Evolutionary conservation across 2,329 filamentous ascomycete species (phyloP), one percentile per base, ranked within the genome.

Genomic region (Epicoccum sorghinum): DNA sequence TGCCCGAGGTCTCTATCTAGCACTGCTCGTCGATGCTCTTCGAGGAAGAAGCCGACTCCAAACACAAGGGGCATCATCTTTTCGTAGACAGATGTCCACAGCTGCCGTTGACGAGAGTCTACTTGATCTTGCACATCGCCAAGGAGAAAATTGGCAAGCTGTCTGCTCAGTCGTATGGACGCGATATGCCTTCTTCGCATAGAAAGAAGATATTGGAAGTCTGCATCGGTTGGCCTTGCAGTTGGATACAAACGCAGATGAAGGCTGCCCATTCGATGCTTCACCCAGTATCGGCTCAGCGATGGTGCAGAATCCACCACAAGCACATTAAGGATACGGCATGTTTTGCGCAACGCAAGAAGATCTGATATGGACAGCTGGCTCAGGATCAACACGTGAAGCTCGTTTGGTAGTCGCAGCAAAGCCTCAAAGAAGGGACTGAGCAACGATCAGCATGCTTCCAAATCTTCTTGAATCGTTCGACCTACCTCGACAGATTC

Each of bases 21-120:
- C 22, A 72, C 61, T 4, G 63, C 57, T 27, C 70, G 56, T 43
- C 69, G 62, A 55, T 74, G 69, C 59, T 72, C 69, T 52, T 74
- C 69, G 36, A 74, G 65, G 49, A 75, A 75, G 42, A 71, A 73
- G 0, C 69, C 70, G 7, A 75, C 70, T 1, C 69, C 68, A 59
- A 75, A 73, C 12, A 73, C 70, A 22, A 75, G 60, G 18, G 71
- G 70, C 37, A 73, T 68, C 68, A 74, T 70, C 50, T 69, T 67
- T 37, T 74, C 68, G 48, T 72, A 73, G 49, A 73, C 67, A 5
- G 70, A 71, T 3, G 62, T 65, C 72, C 71, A 74, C 52, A 72
- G 55, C 55, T 71, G 68, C 40, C 62, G 62, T 35, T 69, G 67
- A 7, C 69, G 65, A 33, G 65, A 57, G 33, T 59, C 68, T 27